Conservation (phyloP, 805 yeast species). For the Jamesozyma piceae region DNA sequence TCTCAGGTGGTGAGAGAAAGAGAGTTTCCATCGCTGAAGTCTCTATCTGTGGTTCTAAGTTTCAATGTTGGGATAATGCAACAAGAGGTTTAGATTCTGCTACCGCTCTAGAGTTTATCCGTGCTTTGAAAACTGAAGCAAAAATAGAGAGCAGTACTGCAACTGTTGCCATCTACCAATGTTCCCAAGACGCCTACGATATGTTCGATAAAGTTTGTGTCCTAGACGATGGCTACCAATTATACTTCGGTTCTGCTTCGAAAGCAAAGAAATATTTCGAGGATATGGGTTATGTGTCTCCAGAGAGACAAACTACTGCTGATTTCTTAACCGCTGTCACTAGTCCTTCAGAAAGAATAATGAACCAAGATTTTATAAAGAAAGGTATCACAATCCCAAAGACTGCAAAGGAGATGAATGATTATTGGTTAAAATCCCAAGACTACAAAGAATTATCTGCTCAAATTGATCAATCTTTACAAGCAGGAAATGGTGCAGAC, state of each 20-base stretch:
- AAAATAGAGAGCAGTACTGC: slow-evolving; percentile 42
- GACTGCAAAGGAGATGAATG: slow-evolving; percentile 43
- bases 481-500: slow-evolving; percentile 4
- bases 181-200: too few relatives aligned
- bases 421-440: slow-evolving; percentile 40
- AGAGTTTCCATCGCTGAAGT: slow-evolving; percentile 70
- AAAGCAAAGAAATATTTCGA: slow-evolving; percentile 41
- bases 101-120: slow-evolving; percentile 47
- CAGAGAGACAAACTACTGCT: slow-evolving; percentile 50
- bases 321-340: slow-evolving; percentile 50
- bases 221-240: slow-evolving; percentile 48
- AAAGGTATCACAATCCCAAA: slow-evolving; percentile 43
- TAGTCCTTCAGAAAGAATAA: slow-evolving; percentile 43
- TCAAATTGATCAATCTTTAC: slow-evolving; percentile 35
- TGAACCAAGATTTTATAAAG: slow-evolving; percentile 31
- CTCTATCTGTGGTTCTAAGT: too few relatives aligned
- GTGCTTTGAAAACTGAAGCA: slow-evolving; percentile 46
- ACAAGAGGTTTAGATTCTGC: slow-evolving; percentile 62
- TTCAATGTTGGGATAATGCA: slow-evolving; percentile 52
- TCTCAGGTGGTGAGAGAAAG: slow-evolving; percentile 65
- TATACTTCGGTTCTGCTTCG: slow-evolving; percentile 41
- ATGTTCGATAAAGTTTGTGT: too few relatives aligned
- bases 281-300: slow-evolving; percentile 48
- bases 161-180: slow-evolving; percentile 52
- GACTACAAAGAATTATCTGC: slow-evolving; percentile 33